phyloP scores from a whole-genome alignment of 2,329 filamentous ascomycete genomes.

The Colletotrichum sp. region DNA sequence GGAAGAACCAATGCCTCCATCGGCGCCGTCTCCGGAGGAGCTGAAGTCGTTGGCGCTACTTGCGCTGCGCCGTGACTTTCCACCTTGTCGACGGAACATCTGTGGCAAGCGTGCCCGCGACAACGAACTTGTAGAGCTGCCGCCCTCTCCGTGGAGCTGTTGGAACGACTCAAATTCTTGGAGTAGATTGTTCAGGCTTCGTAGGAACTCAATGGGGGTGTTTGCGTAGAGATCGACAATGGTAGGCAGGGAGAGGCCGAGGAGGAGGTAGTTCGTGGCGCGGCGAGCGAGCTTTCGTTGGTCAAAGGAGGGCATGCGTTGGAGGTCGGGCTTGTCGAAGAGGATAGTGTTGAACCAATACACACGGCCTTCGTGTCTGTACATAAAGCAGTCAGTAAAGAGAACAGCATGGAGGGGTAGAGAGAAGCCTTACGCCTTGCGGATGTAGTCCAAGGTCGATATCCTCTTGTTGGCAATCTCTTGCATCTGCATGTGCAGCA shows the following conservation, averaged over 20 bases:
- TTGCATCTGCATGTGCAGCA: conserved; percentile 72
- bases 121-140: conserved; percentile 70
- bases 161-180: conserved; percentile 95
- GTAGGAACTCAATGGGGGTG: conserved; percentile 83
- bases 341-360: conserved; percentile 99
- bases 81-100: conserved; percentile 75
- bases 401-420: background rate
- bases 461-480: conserved; percentile 92
- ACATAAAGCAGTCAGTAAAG: background rate
- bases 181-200: conserved; percentile 83
- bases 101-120: conserved; percentile 81
- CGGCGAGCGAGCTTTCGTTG: conserved; percentile 83
- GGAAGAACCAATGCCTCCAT: conserved; percentile 30
- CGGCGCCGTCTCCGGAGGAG: conserved; percentile 30
- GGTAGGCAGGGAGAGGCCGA: conserved; percentile 88
- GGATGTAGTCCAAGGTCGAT: conserved; percentile 89
- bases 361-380: conserved; percentile 87
- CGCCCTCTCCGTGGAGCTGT: conserved; percentile 81
- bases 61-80: conserved; percentile 62
- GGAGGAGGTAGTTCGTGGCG: conserved; percentile 90
- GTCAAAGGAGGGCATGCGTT: conserved; percentile 85
- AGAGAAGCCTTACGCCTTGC: conserved; percentile 75
- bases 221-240: conserved; percentile 87
- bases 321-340: conserved; percentile 82
- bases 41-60: conserved; percentile 49